A percentile compares a stretch with the other conserved stretches of the same genome.
phyloP scores from a whole-genome alignment of 495 filamentous ascomycete genomes.

The Chlorociboria aeruginascens region DNA sequence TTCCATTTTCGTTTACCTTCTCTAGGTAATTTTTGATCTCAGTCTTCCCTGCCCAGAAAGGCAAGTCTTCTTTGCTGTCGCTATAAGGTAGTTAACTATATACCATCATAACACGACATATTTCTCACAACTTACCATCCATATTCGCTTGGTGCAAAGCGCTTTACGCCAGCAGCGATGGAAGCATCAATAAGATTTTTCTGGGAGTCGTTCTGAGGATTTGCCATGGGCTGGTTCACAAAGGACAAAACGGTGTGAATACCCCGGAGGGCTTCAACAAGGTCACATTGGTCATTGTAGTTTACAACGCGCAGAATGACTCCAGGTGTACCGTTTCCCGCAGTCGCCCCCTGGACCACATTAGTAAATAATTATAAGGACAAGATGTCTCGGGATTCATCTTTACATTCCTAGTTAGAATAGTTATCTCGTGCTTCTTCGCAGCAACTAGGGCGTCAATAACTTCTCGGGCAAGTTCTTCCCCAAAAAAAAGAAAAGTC shows the following conservation, averaged over 20 bases:
- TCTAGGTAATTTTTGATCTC: constrained; percentile 35
- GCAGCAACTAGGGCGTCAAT: constrained; percentile 37
- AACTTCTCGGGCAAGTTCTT: constrained; percentile 39
- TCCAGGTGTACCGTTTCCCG: constrained; percentile 3
- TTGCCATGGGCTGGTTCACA: constrained; percentile 23
- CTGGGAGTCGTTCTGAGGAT: constrained; percentile 20
- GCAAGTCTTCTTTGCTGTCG: constrained; percentile 13
- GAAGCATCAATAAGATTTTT: constrained; percentile 46
- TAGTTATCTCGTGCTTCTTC: constrained; percentile 38
- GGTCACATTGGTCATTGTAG: constrained; percentile 27
- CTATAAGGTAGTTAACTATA: constrained; percentile 3
- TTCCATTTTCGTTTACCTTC: constrained; percentile 36
- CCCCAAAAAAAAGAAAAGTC: too few relatives aligned
- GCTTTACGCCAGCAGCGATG: constrained; percentile 42
- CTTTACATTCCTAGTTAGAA: constrained; percentile 34
- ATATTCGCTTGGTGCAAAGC: constrained; percentile 56
- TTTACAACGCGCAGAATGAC: constrained; percentile 30
- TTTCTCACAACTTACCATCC: constrained; percentile 22
- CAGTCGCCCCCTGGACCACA: constrained; percentile 13
- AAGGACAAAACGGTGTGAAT: constrained; percentile 47
- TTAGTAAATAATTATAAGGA: constrained; percentile 1
- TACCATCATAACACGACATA: background rate
- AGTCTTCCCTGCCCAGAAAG: constrained; percentile 39
- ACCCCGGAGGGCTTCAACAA: constrained; percentile 30
- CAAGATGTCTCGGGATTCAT: background rate